Conservation (phyloP, 1,139 yeast genomes). For the Blastobotrys ciferrii region DNA sequence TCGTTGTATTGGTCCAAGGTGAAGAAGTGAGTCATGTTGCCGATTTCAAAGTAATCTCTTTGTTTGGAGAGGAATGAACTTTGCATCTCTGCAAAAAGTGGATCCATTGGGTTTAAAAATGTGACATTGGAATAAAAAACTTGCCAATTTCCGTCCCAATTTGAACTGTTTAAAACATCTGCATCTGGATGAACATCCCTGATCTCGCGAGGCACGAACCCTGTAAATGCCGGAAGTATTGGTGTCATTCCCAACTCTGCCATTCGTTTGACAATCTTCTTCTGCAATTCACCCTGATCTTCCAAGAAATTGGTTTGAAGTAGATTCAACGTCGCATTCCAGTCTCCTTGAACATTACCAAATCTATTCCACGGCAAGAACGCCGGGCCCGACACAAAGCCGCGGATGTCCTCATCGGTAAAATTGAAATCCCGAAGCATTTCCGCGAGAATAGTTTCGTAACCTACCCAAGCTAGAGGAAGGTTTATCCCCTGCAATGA, state of each 20-base stretch:
- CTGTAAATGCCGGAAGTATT: slow-evolving; percentile 21
- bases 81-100: slow-evolving; percentile 15
- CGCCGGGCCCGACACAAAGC: slow-evolving; percentile 20
- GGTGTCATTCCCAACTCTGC: slow-evolving; percentile 22
- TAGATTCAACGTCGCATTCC: slow-evolving; percentile 16
- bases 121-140: slow-evolving; percentile 13
- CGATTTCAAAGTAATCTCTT: slow-evolving; percentile 6
- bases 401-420: slow-evolving; percentile 14
- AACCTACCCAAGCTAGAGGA: slow-evolving; percentile 22
- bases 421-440: slow-evolving; percentile 16
- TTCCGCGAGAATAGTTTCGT: slow-evolving; percentile 19
- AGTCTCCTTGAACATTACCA: slow-evolving; percentile 22
- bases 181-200: slow-evolving; percentile 17
- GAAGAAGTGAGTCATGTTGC: slow-evolving; percentile 13
- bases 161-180: slow-evolving; percentile 13
- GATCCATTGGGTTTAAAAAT: slow-evolving; percentile 17
- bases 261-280: slow-evolving; percentile 18
- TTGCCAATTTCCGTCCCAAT: slow-evolving; percentile 16
- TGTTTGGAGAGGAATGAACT: slow-evolving; percentile 12
- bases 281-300: slow-evolving; percentile 16
- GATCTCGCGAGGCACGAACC: slow-evolving; percentile 19
- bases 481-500: slow-evolving; percentile 20
- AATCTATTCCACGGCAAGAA: slow-evolving; percentile 22
- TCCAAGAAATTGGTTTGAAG: slow-evolving; percentile 10
- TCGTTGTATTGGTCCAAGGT: slow-evolving; percentile 17